phyloP scores from a whole-genome alignment of 179 eudicot genomes.

The Silene noctiflora region DNA sequence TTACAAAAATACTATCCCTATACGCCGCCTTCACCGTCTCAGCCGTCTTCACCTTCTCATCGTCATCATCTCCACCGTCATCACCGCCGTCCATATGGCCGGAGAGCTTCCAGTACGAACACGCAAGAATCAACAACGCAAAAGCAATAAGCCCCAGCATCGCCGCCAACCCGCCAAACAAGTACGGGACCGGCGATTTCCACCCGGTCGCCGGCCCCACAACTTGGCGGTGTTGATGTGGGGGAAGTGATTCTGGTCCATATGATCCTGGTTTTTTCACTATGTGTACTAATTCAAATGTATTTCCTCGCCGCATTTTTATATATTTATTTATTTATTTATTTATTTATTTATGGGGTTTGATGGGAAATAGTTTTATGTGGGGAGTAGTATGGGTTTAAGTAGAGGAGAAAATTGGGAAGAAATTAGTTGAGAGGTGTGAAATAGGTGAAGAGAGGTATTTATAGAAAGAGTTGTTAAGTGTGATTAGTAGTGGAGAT shows the following conservation, averaged over 20 bases:
- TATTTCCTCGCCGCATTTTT: constrained; percentile 18
- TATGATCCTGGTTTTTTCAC: constrained; percentile 4
- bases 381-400: not conserved
- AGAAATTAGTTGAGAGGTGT: constrained; percentile 23
- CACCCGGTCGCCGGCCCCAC: constrained; percentile 25
- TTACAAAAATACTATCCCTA: constrained; percentile 45
- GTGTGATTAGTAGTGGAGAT: constrained; percentile 14
- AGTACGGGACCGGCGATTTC: constrained; percentile 59
- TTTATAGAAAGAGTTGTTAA: constrained; percentile 17
- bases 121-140: constrained; percentile 47
- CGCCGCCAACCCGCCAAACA: constrained; percentile 55
- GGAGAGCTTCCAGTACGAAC: constrained; percentile 49
- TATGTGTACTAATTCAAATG: constrained; percentile 9
- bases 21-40: constrained; percentile 3
- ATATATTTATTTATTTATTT: not conserved
- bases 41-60: constrained; percentile 7
- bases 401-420: not conserved
- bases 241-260: constrained; percentile 6
- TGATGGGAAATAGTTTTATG: not conserved
- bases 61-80: constrained; percentile 16
- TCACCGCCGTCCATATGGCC: constrained; percentile 23
- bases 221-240: constrained; percentile 14
- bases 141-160: constrained; percentile 51
- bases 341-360: not conserved
- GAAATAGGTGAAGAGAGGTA: constrained; percentile 23